Conservation (phyloP, 306 rosid genomes). For the Cucumis melo region DNA sequence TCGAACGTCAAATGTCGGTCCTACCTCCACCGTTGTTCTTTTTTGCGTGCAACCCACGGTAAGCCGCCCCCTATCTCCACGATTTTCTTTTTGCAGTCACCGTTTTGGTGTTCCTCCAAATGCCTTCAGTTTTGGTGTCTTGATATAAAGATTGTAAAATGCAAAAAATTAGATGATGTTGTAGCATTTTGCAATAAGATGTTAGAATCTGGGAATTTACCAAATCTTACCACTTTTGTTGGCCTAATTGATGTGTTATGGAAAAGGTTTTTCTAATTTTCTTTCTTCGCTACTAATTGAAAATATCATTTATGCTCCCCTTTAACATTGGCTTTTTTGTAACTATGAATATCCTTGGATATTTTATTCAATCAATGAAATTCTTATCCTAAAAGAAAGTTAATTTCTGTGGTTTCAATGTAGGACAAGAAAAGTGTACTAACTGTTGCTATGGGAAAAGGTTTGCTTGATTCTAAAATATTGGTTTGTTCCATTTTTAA, state of each 20-base stretch:
- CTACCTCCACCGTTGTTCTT: too few relatives aligned
- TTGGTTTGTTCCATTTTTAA: not conserved
- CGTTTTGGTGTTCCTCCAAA: constrained; percentile 67
- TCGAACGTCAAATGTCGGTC: too few relatives aligned
- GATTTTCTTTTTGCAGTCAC: too few relatives aligned
- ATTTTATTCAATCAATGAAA: too few relatives aligned
- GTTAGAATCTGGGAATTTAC: constrained; percentile 72
- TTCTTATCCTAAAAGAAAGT: too few relatives aligned
- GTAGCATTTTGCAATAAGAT: constrained; percentile 62
- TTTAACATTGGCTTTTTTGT: too few relatives aligned
- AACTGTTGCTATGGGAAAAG: not conserved
- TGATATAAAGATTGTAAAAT: constrained; percentile 57
- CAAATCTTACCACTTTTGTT: constrained; percentile 61
- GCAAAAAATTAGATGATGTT: constrained; percentile 39
- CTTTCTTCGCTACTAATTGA: too few relatives aligned
- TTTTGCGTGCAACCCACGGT: too few relatives aligned
- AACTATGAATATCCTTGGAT: too few relatives aligned
- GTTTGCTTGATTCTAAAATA: not conserved
- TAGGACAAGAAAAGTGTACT: not conserved
- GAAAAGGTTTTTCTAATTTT: too few relatives aligned
- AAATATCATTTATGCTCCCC: too few relatives aligned
- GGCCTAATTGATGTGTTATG: constrained; percentile 51
- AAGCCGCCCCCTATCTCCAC: too few relatives aligned
- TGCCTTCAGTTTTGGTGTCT: constrained; percentile 60
- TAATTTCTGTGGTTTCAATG: not conserved